Percentiles rank a stretch among this genome's conserved stretches.
Conservation (phyloP, 306 rosid species). For the Gynostemma pentaphyllum region DNA sequence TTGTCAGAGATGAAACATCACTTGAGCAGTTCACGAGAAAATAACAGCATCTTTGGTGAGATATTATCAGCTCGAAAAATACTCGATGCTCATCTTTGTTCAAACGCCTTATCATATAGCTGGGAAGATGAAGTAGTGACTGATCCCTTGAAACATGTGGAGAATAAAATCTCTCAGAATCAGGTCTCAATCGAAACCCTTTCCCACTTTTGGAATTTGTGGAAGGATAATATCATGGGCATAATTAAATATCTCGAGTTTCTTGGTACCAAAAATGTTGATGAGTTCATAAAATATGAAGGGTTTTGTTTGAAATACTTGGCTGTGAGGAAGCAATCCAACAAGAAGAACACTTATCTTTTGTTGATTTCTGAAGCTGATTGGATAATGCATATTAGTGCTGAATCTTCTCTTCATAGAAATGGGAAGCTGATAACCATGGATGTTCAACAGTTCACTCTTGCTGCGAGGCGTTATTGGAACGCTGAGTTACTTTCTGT, state of each 20-base stretch:
- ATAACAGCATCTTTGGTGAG: conserved; percentile 19
- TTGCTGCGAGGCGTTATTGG: conserved; percentile 22
- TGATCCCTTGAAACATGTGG: conserved; percentile 10
- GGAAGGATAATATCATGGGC: conserved; percentile 34
- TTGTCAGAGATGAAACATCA: conserved; percentile 13
- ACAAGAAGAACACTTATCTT: conserved; percentile 10
- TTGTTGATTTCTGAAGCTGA: conserved; percentile 32
- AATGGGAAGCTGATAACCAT: conserved; percentile 22
- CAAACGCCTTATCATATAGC: conserved; percentile 13
- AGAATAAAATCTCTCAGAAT: conserved; percentile 15
- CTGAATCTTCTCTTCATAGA: conserved; percentile 5
- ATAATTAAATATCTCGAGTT: conserved; percentile 25
- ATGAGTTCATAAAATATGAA: conserved; percentile 14
- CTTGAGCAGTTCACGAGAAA: conserved; percentile 22
- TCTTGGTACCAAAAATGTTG: conserved; percentile 16
- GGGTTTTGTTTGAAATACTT: conserved; percentile 37
- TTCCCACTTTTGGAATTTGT: conserved; percentile 44
- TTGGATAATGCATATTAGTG: conserved; percentile 30
- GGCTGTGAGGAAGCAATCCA: conserved; percentile 27
- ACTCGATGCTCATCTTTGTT: conserved; percentile 35
- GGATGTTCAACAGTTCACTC: conserved; percentile 14
- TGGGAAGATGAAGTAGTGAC: conserved; percentile 20
- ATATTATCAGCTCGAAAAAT: conserved; percentile 30
- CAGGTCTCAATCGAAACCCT: conserved; percentile 43
- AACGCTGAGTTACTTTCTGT: conserved; percentile 8